Evolutionary conservation across 2,329 filamentous ascomycete genomes (phyloP), one percentile per base, ranked within the genome.

Genomic region (Ophiostoma angusticollis): DNA sequence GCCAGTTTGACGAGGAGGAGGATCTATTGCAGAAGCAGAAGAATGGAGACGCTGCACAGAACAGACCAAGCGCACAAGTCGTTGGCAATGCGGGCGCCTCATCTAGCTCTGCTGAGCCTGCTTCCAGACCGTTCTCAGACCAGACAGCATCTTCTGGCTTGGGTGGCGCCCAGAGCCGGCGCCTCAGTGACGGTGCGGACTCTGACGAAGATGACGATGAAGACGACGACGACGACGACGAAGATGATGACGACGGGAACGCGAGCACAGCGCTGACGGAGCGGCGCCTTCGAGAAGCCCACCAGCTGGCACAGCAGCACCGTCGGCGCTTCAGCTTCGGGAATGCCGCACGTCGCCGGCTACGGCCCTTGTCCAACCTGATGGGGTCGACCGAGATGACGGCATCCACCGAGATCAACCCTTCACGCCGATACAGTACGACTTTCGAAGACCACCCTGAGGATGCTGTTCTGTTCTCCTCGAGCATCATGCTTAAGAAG

Each of bases 401-500:
- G 17, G 68, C 69, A 12, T 81, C 78, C 6, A 71, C 72, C 11
- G 78, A 83, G 13, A 57, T 77, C 31, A 63, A 64, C 12, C 65
- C 67, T 18, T 72, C 74, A 19, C 67, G 73, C 37, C 67, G 83
- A 35, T 67, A 76, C 47, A 87, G 81, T 58, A 65, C 47, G 6
- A 72, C 74, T 7, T 84, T 77, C 45, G 84, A 91, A 31, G 82
- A 93, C 52, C 82, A 81, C 51, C 78, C 78, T 35, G 85, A 93
- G 49, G 79, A 84, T 48, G 73, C 75, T 5, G 69, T 85, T 44
- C 53, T 72, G 13, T 74, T 71, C 52, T 74, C 70, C 33, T 76
- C 80, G 2, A 73, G 74, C 19, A 82, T 96, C 48, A 89, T 86
- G 52, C 64, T 98, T 47, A 96, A 96, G 69, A 95, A 94, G 64